phyloP scores from a whole-genome alignment of 495 filamentous ascomycete species.

The Physcia stellaris region DNA sequence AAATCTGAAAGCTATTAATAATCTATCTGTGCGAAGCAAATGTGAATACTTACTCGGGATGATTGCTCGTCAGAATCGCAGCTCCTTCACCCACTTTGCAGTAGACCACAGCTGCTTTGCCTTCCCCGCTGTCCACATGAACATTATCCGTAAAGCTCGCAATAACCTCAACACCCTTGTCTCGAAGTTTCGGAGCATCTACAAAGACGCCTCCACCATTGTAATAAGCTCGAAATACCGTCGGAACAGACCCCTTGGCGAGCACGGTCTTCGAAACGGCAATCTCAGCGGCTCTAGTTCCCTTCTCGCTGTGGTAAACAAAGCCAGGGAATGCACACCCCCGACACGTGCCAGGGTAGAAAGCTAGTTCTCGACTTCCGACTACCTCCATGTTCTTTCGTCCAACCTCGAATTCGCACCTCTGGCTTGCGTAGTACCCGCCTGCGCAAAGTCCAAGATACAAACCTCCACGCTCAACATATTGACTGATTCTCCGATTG shows the following conservation, averaged over 20 bases:
- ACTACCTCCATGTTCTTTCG: slow-evolving; percentile 71
- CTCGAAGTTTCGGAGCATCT: slow-evolving; percentile 48
- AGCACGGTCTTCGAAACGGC: slow-evolving; percentile 50
- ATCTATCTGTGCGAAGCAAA: not conserved
- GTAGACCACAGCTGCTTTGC: slow-evolving; percentile 67
- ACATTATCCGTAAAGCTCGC: slow-evolving; percentile 66
- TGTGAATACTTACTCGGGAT: slow-evolving; percentile 65
- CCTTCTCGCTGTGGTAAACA: slow-evolving; percentile 77
- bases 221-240: slow-evolving; percentile 66
- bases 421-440: slow-evolving; percentile 71
- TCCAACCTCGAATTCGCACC: slow-evolving; percentile 86
- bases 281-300: slow-evolving; percentile 60
- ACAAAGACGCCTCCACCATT: slow-evolving; percentile 97
- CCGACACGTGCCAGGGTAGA: slow-evolving; percentile 77
- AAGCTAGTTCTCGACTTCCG: slow-evolving; percentile 71
- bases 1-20: slow-evolving; percentile 44
- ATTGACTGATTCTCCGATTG: slow-evolving; percentile 70
- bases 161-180: slow-evolving; percentile 61
- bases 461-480: slow-evolving; percentile 68
- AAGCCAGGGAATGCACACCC: slow-evolving; percentile 86
- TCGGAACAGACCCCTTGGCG: slow-evolving; percentile 36
- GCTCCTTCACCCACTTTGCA: slow-evolving; percentile 76
- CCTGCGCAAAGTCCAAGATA: slow-evolving; percentile 93
- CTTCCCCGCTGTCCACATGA: slow-evolving; percentile 62
- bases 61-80: slow-evolving; percentile 72